These are phyloP conservation scores for Arachis stenosperma DNA, from an alignment of 306 rosid genomes.

Conservation along the genomic window DNA sequence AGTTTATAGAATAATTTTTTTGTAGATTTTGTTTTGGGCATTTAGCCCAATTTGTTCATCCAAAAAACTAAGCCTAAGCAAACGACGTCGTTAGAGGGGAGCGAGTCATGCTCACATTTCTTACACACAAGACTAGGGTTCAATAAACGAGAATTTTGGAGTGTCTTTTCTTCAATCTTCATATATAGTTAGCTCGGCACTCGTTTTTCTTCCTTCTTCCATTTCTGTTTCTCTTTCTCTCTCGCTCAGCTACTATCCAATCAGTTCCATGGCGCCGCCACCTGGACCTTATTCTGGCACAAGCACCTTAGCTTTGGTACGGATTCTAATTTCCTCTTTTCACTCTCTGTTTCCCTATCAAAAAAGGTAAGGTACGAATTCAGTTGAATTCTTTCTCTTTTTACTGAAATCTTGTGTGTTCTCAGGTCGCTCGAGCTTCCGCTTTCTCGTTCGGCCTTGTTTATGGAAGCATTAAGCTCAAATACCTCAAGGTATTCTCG, in stretches of 20 bases:
- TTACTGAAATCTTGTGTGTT: background rate
- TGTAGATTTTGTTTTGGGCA: background rate
- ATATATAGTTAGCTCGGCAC: background rate
- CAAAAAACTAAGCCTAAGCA: too few species aligned
- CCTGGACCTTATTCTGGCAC: conserved; percentile 92
- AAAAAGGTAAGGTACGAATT: background rate
- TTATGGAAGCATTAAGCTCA: conserved; percentile 85
- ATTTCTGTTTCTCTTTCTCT: background rate
- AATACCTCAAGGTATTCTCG: conserved; percentile 63
- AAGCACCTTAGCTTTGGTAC: conserved; percentile 91
- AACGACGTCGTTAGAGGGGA: conserved; percentile 2
- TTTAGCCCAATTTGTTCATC: too few species aligned
- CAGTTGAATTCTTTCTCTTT: background rate
- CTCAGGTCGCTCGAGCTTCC: conserved; percentile 88
- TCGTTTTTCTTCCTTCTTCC: conserved; percentile 27
- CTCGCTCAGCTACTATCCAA: background rate
- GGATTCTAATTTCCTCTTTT: background rate
- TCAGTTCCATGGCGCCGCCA: conserved; percentile 70
- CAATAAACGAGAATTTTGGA: conserved; percentile 34
- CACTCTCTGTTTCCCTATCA: conserved; percentile 10
- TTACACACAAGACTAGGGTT: conserved; percentile 41
- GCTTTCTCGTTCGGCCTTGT: conserved; percentile 85
- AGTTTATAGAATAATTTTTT: too few species aligned
- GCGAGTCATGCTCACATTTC: background rate
- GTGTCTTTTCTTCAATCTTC: background rate